phyloP scores from a whole-genome alignment of 2,329 filamentous ascomycete species.

The Pseudogymnoascus sp. region DNA sequence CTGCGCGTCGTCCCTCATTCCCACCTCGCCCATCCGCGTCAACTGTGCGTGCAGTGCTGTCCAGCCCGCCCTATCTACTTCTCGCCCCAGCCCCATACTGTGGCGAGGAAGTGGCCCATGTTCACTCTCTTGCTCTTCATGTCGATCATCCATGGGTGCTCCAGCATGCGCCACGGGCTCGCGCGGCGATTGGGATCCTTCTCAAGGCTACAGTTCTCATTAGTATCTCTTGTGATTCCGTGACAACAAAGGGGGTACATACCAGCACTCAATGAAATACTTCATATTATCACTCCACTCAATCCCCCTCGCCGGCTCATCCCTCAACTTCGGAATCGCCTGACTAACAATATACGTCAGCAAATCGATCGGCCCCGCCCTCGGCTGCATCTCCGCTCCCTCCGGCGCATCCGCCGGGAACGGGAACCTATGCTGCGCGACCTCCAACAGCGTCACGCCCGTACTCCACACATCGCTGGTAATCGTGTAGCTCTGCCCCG shows the following conservation, averaged over 20 bases:
- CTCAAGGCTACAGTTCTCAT: constrained; percentile 60
- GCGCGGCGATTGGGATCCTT: constrained; percentile 84
- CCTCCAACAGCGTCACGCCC: constrained; percentile 93
- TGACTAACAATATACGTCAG: constrained; percentile 97
- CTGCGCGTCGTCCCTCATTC: constrained; percentile 1
- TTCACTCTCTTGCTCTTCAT: constrained; percentile 96
- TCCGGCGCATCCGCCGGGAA: constrained; percentile 96
- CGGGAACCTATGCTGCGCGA: constrained; percentile 97
- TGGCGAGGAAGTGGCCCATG: constrained; percentile 87
- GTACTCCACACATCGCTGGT: constrained; percentile 98
- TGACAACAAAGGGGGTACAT: constrained; percentile 37
- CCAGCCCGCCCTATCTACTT: not conserved
- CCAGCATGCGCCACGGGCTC: constrained; percentile 96
- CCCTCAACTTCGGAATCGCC: constrained; percentile 89
- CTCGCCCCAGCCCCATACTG: constrained; percentile 91
- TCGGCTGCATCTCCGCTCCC: constrained; percentile 89
- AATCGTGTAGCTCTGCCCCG: constrained; percentile 95
- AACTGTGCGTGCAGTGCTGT: not conserved
- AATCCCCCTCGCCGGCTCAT: constrained; percentile 83
- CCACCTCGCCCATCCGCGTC: not conserved
- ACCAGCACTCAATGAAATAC: constrained; percentile 99
- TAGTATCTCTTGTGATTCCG: not conserved
- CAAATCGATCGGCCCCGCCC: constrained; percentile 87
- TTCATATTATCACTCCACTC: constrained; percentile 98
- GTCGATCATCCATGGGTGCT: constrained; percentile 97